Evolutionary conservation across 116 monocot genomes (phyloP), one percentile per base, ranked within the genome.

Genomic region (Papilionanthe hybrid): DNA sequence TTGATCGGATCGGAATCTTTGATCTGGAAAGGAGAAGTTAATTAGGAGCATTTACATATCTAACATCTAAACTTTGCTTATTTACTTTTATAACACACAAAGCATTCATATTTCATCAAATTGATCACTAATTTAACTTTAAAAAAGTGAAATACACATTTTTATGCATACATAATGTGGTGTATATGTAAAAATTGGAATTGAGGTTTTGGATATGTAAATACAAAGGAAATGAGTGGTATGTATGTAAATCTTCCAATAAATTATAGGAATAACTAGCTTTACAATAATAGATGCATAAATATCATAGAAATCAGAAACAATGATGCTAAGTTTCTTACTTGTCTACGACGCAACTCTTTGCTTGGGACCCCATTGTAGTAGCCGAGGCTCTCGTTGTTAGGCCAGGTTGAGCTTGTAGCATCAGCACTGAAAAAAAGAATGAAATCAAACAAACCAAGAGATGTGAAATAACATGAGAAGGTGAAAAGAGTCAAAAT

Each of bases 1-100:
- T 84, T 98, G 80, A 98, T 92, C 6, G 94, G 94, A 81, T 98
- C 98, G 27, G 93, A 90, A 73, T 94, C 93, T 77, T 89, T 94
- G n/a, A 98, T 89, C 98, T 98, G 82, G 42, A 22, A 67, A 30
- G 68, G 13, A 41, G 27, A 65, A 25, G 27, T 65, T 10, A 53
- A 13, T 15, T 53, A 32, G 32, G 32, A 15, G 53, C 4, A 45
- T 45, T 7, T 45, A 45, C 45, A 7, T 45, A 9, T 45, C 9
- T 45, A 45, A 9, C 9, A 45, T 45, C 9, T 45, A 45, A 45
- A 45, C 0, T 45, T 45, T 45, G 6, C 9, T 45, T 45, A 6
- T 5, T 45, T 45, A 7, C 6, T 45, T 45, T 45, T 45, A 7
- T 7, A 45, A 5, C 6, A 45, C 9, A 45, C 3, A 45, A 7